Evolutionary conservation across 148 eudicot genomes (phyloP).

Genomic region (Suaeda aralocaspica): DNA sequence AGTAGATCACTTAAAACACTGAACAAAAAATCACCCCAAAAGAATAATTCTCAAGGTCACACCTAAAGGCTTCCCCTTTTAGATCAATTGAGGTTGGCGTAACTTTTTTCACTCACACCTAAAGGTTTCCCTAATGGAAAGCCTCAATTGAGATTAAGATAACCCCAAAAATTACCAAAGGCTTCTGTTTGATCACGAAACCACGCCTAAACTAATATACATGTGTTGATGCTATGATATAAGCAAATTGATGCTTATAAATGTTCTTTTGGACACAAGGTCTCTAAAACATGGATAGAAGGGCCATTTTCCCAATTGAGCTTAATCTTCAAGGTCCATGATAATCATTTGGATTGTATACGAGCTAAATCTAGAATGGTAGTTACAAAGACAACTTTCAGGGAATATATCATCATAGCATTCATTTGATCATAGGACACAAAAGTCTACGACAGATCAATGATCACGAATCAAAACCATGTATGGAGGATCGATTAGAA

Average conservation of each 20-base stretch:
- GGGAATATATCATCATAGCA: too few species aligned
- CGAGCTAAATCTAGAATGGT: not conserved
- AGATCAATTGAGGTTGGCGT: too few species aligned
- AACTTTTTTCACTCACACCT: not conserved
- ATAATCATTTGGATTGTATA: not conserved
- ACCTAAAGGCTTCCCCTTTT: too few species aligned
- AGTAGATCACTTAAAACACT: too few species aligned
- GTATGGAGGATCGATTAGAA: not conserved
- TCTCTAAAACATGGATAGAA: not conserved
- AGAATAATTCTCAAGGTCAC: not conserved
- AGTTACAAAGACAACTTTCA: too few species aligned
- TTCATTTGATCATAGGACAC: not conserved
- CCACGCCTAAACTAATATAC: not conserved
- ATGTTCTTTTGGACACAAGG: not conserved
- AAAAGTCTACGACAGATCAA: not conserved
- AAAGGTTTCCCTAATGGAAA: not conserved
- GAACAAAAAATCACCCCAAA: not conserved
- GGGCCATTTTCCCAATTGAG: not conserved
- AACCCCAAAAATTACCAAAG: not conserved
- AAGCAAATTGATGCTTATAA: not conserved
- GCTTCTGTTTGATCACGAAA: not conserved
- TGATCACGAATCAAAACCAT: not conserved
- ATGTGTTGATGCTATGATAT: too few species aligned
- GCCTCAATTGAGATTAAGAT: not conserved
- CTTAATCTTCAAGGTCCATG: not conserved